A percentile compares a stretch with the other conserved stretches of the same genome.
These are phyloP conservation scores for Silene conica DNA, from an alignment of 148 eudicot species.

Conservation along the genomic window DNA sequence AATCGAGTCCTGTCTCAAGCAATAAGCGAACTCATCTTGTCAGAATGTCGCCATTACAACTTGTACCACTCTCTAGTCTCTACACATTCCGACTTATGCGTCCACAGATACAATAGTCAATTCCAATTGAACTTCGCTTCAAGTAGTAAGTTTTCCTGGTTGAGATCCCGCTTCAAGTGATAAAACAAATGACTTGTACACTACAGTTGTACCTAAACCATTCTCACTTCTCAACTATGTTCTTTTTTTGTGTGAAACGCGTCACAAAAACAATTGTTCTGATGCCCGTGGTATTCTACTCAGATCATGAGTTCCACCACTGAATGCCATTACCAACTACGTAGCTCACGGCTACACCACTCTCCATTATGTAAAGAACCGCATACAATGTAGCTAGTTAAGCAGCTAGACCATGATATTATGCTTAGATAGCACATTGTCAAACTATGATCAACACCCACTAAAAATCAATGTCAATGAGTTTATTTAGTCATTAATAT, in stretches of 20 bases:
- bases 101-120: neutral
- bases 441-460: neutral
- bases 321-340: neutral
- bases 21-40: too few relatives aligned
- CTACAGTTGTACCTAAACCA: neutral
- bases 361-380: neutral
- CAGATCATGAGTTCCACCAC: too few relatives aligned
- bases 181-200: neutral
- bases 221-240: neutral
- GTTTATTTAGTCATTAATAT: neutral
- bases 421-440: neutral
- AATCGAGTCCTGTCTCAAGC: slow-evolving; percentile 1
- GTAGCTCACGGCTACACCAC: neutral
- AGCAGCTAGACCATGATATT: neutral
- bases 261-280: neutral
- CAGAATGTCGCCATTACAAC: too few relatives aligned
- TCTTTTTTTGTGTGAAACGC: neutral
- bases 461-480: neutral
- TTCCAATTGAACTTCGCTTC: neutral
- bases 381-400: neutral
- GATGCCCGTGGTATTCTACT: too few relatives aligned
- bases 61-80: neutral
- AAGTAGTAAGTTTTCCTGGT: neutral
- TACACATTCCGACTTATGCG: neutral
- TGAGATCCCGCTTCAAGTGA: slow-evolving; percentile 5